These are phyloP conservation scores for Amanita subjunquillea DNA, from an alignment of 768 basidiomycete genomes.

Conservation along the genomic window DNA sequence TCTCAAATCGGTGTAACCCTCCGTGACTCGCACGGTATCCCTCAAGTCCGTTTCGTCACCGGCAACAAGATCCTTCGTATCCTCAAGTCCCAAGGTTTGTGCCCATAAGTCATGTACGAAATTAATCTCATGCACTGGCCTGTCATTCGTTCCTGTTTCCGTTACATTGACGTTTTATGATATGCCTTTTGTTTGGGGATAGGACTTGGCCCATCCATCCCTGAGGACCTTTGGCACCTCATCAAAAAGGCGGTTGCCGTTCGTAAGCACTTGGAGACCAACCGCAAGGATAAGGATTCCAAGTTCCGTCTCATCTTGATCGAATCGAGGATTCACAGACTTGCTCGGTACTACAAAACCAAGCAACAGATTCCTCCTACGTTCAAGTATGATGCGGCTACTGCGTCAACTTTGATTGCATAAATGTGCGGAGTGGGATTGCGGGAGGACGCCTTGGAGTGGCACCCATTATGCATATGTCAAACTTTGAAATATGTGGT, in stretches of 20 bases:
- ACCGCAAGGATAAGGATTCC: slow-evolving; percentile 99
- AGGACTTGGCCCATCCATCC: slow-evolving; percentile 96
- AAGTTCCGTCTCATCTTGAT: slow-evolving; percentile 93
- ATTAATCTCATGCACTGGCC: slow-evolving; percentile 18
- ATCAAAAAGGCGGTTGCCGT: slow-evolving; percentile 99
- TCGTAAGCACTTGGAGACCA: slow-evolving; percentile 95
- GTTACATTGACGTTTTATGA: slow-evolving; percentile 14
- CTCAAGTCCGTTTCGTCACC: slow-evolving; percentile 96
- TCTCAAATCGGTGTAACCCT: slow-evolving; percentile 98
- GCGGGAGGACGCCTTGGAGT: background rate
- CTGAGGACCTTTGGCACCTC: slow-evolving; percentile 98
- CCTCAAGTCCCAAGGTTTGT: slow-evolving; percentile 86
- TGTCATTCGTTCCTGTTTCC: slow-evolving; percentile 9
- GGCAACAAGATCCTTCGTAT: slow-evolving; percentile 99
- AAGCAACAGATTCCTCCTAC: slow-evolving; percentile 96
- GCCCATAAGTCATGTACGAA: background rate
- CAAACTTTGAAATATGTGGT: background rate
- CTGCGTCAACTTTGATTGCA: slow-evolving; percentile 86
- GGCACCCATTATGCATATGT: background rate
- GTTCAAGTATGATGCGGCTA: slow-evolving; percentile 97
- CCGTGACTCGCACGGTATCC: slow-evolving; percentile 95
- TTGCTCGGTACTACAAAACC: slow-evolving; percentile 97
- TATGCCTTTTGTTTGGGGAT: slow-evolving; percentile 44
- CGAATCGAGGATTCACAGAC: slow-evolving; percentile 96
- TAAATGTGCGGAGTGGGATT: slow-evolving; percentile 20